These are phyloP conservation scores for Purshia tridentata DNA, from an alignment of 306 rosid species.

Conservation along the genomic window DNA sequence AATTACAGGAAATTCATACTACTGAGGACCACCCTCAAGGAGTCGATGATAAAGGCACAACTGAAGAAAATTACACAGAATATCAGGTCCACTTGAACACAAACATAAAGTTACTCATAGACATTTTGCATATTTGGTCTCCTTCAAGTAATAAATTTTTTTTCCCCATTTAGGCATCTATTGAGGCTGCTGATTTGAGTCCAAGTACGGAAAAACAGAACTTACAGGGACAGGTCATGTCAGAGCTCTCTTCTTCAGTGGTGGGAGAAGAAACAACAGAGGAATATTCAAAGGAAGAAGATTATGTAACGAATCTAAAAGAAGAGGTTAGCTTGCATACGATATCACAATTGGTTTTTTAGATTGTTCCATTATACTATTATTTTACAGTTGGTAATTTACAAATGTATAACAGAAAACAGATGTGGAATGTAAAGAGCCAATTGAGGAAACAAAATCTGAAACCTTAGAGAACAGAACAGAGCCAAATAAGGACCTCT, in stretches of 20 bases:
- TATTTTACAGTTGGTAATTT: neutral
- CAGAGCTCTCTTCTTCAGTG: constrained; percentile 19
- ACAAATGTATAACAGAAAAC: neutral
- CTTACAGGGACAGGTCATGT: constrained; percentile 19
- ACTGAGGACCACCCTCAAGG: constrained; percentile 19
- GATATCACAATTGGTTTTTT: constrained; percentile 3
- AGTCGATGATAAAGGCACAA: neutral
- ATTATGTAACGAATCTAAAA: constrained; percentile 3
- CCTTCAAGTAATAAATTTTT: neutral
- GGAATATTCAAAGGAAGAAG: constrained; percentile 18
- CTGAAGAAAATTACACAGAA: constrained; percentile 14
- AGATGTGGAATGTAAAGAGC: constrained; percentile 22
- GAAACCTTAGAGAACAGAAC: constrained; percentile 14
- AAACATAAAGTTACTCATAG: neutral
- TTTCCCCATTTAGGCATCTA: constrained; percentile 7
- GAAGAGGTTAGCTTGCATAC: constrained; percentile 27
- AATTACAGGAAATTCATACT: constrained; percentile 1
- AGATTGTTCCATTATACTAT: constrained; percentile 4
- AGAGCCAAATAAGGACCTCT: constrained; percentile 16
- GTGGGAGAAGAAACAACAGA: neutral
- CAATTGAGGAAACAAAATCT: constrained; percentile 16
- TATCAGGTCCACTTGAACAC: constrained; percentile 22
- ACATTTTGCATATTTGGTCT: neutral
- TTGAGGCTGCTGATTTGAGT: constrained; percentile 11
- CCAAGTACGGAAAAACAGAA: constrained; percentile 5